Evolutionary conservation across 2,329 filamentous ascomycete genomes (phyloP).

Genomic region (Fusarium kyushuense): DNA sequence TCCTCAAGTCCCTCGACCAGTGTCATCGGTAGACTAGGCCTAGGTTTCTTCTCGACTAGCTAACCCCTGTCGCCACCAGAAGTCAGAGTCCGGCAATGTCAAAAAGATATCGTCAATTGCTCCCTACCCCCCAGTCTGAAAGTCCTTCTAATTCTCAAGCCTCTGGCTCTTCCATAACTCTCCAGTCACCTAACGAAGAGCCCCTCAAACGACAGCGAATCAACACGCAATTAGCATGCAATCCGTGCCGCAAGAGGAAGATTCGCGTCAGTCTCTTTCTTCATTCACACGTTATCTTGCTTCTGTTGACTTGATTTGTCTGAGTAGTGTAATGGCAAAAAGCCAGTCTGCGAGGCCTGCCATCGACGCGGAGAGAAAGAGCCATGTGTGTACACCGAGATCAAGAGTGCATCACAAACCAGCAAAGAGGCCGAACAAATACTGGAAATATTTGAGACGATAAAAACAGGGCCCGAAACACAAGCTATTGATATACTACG

Average conservation of each 20-base stretch:
- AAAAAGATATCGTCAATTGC: conserved; percentile 31
- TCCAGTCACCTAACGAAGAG: conserved; percentile 11
- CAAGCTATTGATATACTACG: conserved; percentile 31
- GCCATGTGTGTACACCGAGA: conserved; percentile 19
- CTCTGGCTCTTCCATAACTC: conserved; percentile 19
- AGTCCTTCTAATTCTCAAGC: conserved; percentile 9
- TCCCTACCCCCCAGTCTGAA: conserved; percentile 11
- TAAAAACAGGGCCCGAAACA: conserved; percentile 14
- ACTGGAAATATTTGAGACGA: conserved; percentile 11
- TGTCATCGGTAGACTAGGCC: neutral
- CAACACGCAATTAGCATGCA: conserved; percentile 19
- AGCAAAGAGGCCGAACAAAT: conserved; percentile 27
- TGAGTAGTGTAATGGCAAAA: conserved; percentile 14
- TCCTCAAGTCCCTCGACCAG: neutral
- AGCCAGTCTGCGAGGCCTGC: conserved; percentile 21
- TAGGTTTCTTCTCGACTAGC: neutral
- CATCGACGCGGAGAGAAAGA: conserved; percentile 15
- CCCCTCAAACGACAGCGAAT: conserved; percentile 28
- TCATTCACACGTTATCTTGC: no score
- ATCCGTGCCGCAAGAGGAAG: conserved; percentile 25
- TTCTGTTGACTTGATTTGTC: neutral
- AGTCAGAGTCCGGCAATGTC: conserved; percentile 17
- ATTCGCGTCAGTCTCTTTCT: conserved; percentile 14
- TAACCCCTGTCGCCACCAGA: neutral
- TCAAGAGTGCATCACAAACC: conserved; percentile 3